A percentile compares a stretch with the other conserved stretches of the same genome.
Evolutionary conservation across 495 filamentous ascomycete species (phyloP).

Genomic region (Penicillium canariense): DNA sequence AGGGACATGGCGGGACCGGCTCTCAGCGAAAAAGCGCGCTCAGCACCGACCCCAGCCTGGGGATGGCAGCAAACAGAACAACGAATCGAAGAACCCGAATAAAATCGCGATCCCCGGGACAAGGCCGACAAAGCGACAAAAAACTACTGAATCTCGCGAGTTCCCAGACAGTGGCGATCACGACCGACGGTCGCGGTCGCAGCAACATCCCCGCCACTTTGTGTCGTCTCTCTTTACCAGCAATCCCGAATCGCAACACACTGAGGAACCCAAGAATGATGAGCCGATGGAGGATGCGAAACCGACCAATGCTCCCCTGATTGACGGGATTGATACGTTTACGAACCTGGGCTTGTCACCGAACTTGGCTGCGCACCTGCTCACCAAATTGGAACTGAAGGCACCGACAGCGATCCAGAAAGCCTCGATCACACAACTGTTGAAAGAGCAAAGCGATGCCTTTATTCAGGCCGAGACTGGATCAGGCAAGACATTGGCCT

Average conservation of each 20-base stretch:
- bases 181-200: conserved; percentile 15
- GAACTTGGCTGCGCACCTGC: conserved; percentile 74
- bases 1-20: conserved; percentile 85
- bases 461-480: conserved; percentile 97
- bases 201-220: conserved; percentile 51
- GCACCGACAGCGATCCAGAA: conserved; percentile 94
- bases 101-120: conserved; percentile 31
- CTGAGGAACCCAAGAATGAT: conserved; percentile 41
- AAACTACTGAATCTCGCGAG: conserved; percentile 26
- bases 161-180: conserved; percentile 6
- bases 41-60: conserved; percentile 45
- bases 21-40: conserved; percentile 73
- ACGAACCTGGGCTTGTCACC: conserved; percentile 75
- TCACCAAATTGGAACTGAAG: conserved; percentile 82
- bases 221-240: conserved; percentile 89
- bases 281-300: conserved; percentile 55
- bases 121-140: conserved; percentile 42
- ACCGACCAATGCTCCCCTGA: conserved; percentile 95
- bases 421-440: conserved; percentile 71
- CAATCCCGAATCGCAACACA: conserved; percentile 68
- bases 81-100: conserved; percentile 38
- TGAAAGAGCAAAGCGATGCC: conserved; percentile 82
- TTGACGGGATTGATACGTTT: conserved; percentile 78
- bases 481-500: conserved; percentile 94
- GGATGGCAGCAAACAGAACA: conserved; percentile 16